Base-by-base conservation (phyloP, 1,139 yeast species). In the Nakaseomyces kungkrabaensis region DNA sequence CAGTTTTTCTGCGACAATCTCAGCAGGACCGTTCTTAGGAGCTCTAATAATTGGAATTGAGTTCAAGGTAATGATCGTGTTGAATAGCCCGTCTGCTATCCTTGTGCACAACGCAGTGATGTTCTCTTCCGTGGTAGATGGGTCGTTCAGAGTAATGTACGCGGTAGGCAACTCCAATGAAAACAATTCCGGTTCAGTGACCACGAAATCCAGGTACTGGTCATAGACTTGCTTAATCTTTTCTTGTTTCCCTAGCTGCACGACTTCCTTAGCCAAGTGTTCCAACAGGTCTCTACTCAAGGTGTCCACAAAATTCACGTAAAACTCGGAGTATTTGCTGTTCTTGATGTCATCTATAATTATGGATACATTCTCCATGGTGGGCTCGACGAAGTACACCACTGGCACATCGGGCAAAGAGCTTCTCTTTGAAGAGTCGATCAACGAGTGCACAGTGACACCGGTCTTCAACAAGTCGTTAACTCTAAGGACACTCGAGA, bases 21-120 rank as follows among this genome's bases (percentile, higher is more conserved):
- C 97, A 1, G 97, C 97, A 0, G 99, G 95, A 1, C 97, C 96
- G 48, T 95, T 94, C 48, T 85, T 76, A 45, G 94, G 90, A 48
- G 96, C 85, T 59, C 99, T 78, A 54, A 92, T 88, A 48, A 92
- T 81, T 2, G 99, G 99, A 36, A 92, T 78, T 17, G 80, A 74
- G 17, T 85, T 87, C 61, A 82, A 72, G 4, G 97, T 89, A 53
- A 92, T 75, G 22, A 92, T 75, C 6, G 85, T 76, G 41, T 94
- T 85, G 61, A 87, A 84, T 46, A 92, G 68, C 0, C 97, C 97
- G 56, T 75, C 77, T 13, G 95, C 87, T 49, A 92, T 81, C 33
- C 69, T 67, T 53, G 82, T 85, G 26, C 94, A 89, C 43, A 84
- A 66, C 7, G 62, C 55, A 56, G 85, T 86, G 59, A 94, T 89